These are phyloP conservation scores for Quercus alba DNA, from an alignment of 306 rosid species.

Conservation along the genomic window DNA sequence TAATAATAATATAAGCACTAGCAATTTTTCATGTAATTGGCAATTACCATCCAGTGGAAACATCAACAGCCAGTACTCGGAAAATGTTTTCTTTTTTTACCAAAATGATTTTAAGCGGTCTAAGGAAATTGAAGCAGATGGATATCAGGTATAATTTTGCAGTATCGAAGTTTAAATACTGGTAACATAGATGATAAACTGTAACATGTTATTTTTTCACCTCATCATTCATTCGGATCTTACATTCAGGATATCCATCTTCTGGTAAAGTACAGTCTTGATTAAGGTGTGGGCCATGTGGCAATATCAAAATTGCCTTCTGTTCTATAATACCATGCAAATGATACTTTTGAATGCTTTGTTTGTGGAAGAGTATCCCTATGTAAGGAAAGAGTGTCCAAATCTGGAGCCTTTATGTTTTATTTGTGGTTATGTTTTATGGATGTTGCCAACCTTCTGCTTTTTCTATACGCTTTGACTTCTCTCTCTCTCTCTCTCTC, in stretches of 20 bases:
- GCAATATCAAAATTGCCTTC: neutral
- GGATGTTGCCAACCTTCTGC: neutral
- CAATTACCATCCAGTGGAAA: neutral
- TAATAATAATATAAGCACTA: neutral
- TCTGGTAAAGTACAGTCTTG: neutral
- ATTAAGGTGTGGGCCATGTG: neutral
- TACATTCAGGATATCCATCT: neutral
- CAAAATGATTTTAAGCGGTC: neutral
- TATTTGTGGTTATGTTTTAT: neutral
- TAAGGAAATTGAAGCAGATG: no score
- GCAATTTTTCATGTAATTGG: neutral
- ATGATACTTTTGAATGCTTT: neutral
- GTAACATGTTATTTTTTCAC: neutral
- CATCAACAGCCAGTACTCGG: neutral
- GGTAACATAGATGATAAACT: neutral
- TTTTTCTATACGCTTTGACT: neutral
- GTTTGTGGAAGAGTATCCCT: neutral
- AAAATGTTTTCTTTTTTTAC: neutral
- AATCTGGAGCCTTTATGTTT: no score
- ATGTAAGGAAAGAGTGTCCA: no score
- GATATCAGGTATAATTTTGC: constrained; percentile 62
- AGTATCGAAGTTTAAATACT: constrained; percentile 1
- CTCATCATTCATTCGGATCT: neutral
- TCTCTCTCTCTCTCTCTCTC: constrained; percentile 2
- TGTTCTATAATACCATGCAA: no score